Evolutionary conservation across 1,284 basidiomycete species (phyloP).

Genomic region (Irpex sp.): DNA sequence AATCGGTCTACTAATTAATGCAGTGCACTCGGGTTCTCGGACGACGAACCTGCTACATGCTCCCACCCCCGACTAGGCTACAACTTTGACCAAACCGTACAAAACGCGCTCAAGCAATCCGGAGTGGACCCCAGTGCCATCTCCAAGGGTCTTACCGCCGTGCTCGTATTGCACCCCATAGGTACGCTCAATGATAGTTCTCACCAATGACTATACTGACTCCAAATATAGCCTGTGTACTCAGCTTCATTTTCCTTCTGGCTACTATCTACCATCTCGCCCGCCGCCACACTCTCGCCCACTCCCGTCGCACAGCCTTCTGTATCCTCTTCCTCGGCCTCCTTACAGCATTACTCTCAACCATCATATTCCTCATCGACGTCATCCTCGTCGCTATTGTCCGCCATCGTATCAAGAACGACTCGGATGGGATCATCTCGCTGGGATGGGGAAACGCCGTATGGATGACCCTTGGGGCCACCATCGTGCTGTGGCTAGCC

Average conservation of each 20-base stretch:
- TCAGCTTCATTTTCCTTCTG: conserved; percentile 50
- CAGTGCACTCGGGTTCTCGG: conserved; percentile 39
- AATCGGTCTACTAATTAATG: conserved; percentile 2
- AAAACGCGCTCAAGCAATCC: conserved; percentile 39
- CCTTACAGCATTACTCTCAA: conserved; percentile 40
- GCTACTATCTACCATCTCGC: conserved; percentile 43
- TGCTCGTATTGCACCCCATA: conserved; percentile 41
- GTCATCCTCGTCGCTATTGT: conserved; percentile 46
- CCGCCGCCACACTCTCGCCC: conserved; percentile 15
- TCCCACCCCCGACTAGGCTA: conserved; percentile 47
- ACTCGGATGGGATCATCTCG: conserved; percentile 36
- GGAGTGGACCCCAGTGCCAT: conserved; percentile 35
- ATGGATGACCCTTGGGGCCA: conserved; percentile 51
- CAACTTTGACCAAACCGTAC: conserved; percentile 44
- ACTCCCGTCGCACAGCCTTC: conserved; percentile 26
- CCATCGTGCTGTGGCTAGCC: conserved; percentile 45
- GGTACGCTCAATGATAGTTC: conserved; percentile 28
- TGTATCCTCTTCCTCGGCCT: conserved; percentile 20
- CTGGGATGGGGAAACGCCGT: conserved; percentile 47
- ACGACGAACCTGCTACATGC: conserved; percentile 36
- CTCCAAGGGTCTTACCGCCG: conserved; percentile 35
- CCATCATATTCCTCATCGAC: conserved; percentile 52
- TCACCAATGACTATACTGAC: conserved; percentile 3
- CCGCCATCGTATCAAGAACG: conserved; percentile 37
- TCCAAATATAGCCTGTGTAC: conserved; percentile 36